phyloP scores from a whole-genome alignment of 2,329 filamentous ascomycete genomes.

The Sporothrix pseudoabietina region DNA sequence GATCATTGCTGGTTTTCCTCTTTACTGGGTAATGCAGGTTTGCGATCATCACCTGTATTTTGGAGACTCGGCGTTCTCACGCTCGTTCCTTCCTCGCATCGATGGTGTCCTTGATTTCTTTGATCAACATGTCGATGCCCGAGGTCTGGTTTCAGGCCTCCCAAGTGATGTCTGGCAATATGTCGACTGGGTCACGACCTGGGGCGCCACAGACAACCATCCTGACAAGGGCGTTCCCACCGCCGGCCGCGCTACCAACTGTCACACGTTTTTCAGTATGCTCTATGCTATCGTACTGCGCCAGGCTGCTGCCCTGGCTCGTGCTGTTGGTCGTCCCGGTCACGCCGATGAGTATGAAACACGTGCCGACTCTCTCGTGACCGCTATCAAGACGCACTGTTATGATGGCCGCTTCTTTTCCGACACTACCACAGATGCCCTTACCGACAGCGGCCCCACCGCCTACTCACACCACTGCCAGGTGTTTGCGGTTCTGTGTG shows the following conservation, averaged over 20 bases:
- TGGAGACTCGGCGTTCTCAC: conserved; percentile 40
- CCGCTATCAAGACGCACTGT: conserved; percentile 41
- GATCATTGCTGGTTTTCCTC: conserved; percentile 45
- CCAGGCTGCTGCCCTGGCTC: conserved; percentile 41
- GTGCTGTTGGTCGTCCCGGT: conserved; percentile 41
- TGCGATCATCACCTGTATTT: conserved; percentile 45
- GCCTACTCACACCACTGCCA: conserved; percentile 45
- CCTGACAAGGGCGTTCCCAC: conserved; percentile 43
- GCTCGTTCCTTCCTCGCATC: conserved; percentile 41
- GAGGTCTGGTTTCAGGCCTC: conserved; percentile 36
- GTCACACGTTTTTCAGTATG: conserved; percentile 47
- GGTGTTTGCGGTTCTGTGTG: conserved; percentile 43
- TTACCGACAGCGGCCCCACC: conserved; percentile 33
- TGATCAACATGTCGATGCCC: conserved; percentile 37
- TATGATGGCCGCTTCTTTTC: conserved; percentile 43
- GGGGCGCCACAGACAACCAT: conserved; percentile 34
- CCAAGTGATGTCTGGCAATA: conserved; percentile 42
- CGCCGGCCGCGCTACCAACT: conserved; percentile 42
- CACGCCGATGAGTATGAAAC: conserved; percentile 40
- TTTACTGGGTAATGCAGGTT: conserved; percentile 45
- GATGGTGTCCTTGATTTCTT: conserved; percentile 44
- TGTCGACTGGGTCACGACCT: conserved; percentile 42
- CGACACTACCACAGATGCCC: conserved; percentile 34
- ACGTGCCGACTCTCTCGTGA: conserved; percentile 37
- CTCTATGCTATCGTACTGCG: conserved; percentile 45